A percentile compares a stretch with the other conserved stretches of the same genome.
Evolutionary conservation across 2,329 filamentous ascomycete species (phyloP).

Genomic region (Alternaria burnsii): DNA sequence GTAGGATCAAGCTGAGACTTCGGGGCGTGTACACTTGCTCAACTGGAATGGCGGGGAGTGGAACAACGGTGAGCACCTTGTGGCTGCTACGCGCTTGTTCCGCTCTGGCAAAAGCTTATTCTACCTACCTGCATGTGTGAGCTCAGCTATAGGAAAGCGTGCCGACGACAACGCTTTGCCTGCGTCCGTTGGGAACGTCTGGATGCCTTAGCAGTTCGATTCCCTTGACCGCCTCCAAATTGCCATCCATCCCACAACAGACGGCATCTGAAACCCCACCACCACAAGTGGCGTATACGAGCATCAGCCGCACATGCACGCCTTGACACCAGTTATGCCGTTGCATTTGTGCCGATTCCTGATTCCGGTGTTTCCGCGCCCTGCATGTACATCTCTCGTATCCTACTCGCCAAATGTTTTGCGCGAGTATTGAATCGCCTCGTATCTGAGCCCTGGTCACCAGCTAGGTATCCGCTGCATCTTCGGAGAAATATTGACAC

Average conservation of each 20-base stretch:
- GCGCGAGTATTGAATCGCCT: conserved; percentile 4
- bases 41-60: not conserved
- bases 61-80: conserved; percentile 13
- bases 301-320: conserved; percentile 23
- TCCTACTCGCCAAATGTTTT: conserved; percentile 4
- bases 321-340: conserved; percentile 8
- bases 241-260: conserved; percentile 3
- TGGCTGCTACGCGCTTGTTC: conserved; percentile 13
- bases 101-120: conserved; percentile 12
- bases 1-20: conserved; percentile 14
- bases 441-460: conserved; percentile 1
- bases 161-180: conserved; percentile 8
- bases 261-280: conserved; percentile 1
- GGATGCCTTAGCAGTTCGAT: conserved; percentile 4
- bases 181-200: conserved; percentile 8
- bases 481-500: conserved; percentile 6
- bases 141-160: conserved; percentile 19
- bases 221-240: conserved; percentile 4
- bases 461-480: conserved; percentile 7
- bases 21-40: not conserved
- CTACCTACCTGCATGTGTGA: not conserved
- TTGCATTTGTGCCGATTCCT: conserved; percentile 4
- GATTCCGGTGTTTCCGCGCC: conserved; percentile 11
- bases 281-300: conserved; percentile 11
- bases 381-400: conserved; percentile 12